Evolutionary conservation across 306 rosid species (phyloP).

Genomic region (Rosa lucieae): DNA sequence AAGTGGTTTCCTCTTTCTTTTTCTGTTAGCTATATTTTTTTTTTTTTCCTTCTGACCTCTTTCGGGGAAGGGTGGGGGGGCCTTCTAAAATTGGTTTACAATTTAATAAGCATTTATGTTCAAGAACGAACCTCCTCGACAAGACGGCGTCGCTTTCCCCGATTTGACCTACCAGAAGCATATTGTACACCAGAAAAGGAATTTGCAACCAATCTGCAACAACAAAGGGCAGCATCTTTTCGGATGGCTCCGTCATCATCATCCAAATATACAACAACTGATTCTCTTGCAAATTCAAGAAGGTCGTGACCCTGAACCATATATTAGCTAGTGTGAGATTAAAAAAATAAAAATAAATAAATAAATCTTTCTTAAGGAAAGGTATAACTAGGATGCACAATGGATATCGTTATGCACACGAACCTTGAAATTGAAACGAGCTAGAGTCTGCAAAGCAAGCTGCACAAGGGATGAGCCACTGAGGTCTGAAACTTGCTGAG

Average conservation of each 20-base stretch:
- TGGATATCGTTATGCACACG: conserved; percentile 20
- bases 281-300: conserved; percentile 92
- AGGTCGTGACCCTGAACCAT: conserved; percentile 86
- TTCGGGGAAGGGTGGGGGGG: not conserved
- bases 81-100: not conserved
- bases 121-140: conserved; percentile 77
- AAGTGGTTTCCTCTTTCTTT: not conserved
- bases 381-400: conserved; percentile 10
- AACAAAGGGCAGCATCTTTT: conserved; percentile 94
- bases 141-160: conserved; percentile 82
- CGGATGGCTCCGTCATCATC: conserved; percentile 93
- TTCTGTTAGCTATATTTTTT: not conserved
- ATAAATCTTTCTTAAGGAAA: not conserved
- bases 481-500: conserved; percentile 76
- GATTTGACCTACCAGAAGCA: conserved; percentile 68
- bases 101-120: conserved; percentile 3
- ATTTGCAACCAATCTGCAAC: conserved; percentile 86
- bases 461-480: conserved; percentile 76
- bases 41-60: not conserved
- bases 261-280: conserved; percentile 89
- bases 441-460: conserved; percentile 94
- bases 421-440: conserved; percentile 94
- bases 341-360: not conserved
- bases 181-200: conserved; percentile 77
- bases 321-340: conserved; percentile 22